Evolutionary conservation across 768 basidiomycete genomes (phyloP).

Genomic region (Astraeus odoratus): DNA sequence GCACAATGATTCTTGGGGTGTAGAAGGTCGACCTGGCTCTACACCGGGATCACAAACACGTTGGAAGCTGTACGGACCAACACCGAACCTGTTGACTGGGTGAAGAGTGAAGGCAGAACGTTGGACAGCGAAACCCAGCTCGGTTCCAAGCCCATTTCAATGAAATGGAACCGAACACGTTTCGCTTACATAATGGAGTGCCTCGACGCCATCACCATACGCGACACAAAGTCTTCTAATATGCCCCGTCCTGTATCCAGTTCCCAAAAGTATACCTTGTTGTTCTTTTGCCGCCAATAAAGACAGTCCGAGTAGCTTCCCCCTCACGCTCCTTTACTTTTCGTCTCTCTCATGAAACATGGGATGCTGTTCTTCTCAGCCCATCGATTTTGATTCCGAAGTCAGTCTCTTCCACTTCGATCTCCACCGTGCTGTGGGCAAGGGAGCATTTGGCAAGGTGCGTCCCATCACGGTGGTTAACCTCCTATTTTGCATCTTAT

Average conservation of each 20-base stretch:
- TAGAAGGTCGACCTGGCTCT: too few species aligned
- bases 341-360: conserved; percentile 39
- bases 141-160: neutral
- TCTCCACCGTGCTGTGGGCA: conserved; percentile 90
- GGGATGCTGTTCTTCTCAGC: conserved; percentile 60
- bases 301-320: conserved; percentile 12
- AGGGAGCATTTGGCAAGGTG: conserved; percentile 98
- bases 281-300: conserved; percentile 28
- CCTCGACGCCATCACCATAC: neutral
- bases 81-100: neutral
- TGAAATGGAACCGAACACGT: neutral
- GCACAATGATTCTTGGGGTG: too few species aligned
- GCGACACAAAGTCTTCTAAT: conserved; percentile 17
- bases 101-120: neutral
- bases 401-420: conserved; percentile 94
- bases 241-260: neutral
- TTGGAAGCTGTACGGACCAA: too few species aligned
- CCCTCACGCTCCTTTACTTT: conserved; percentile 19
- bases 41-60: too few species aligned
- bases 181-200: conserved; percentile 4
- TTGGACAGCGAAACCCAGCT: too few species aligned
- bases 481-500: conserved; percentile 6
- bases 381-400: conserved; percentile 80
- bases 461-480: conserved; percentile 1
- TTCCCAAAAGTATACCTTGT: conserved; percentile 26